phyloP scores from a whole-genome alignment of 164 flowering plant genomes.

The Hamamelis virginiana region DNA sequence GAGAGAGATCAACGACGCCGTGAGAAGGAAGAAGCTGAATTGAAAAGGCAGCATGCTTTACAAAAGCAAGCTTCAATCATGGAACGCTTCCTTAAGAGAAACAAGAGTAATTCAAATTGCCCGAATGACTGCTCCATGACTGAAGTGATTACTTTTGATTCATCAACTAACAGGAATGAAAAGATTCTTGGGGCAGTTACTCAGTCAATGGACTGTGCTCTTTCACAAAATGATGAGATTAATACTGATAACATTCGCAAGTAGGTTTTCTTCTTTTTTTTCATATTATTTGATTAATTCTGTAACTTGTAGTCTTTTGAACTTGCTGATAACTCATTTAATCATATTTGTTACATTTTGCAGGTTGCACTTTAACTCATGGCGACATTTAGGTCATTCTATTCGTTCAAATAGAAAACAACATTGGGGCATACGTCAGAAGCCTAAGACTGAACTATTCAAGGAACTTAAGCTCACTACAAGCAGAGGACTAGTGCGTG shows the following conservation, averaged over 20 bases:
- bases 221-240: constrained; percentile 33
- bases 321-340: neutral
- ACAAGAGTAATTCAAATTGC: constrained; percentile 28
- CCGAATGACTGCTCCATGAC: constrained; percentile 29
- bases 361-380: constrained; percentile 67
- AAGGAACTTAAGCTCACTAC: constrained; percentile 71
- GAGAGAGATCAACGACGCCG: constrained; percentile 65
- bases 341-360: constrained; percentile 6
- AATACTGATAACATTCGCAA: constrained; percentile 42
- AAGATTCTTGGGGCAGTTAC: constrained; percentile 36
- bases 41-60: constrained; percentile 57
- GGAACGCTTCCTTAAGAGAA: constrained; percentile 84
- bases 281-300: neutral
- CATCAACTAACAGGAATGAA: constrained; percentile 23
- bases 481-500: constrained; percentile 26
- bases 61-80: constrained; percentile 90
- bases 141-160: constrained; percentile 22
- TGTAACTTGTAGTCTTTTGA: too few species aligned
- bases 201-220: constrained; percentile 55
- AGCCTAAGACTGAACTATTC: constrained; percentile 65
- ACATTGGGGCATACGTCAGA: constrained; percentile 78
- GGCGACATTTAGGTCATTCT: constrained; percentile 51
- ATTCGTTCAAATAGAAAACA: constrained; percentile 40
- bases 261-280: constrained; percentile 30
- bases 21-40: constrained; percentile 75